Evolutionary conservation across 306 rosid genomes (phyloP), one percentile per base, ranked within the genome.

Genomic region (Lupinus albus): DNA sequence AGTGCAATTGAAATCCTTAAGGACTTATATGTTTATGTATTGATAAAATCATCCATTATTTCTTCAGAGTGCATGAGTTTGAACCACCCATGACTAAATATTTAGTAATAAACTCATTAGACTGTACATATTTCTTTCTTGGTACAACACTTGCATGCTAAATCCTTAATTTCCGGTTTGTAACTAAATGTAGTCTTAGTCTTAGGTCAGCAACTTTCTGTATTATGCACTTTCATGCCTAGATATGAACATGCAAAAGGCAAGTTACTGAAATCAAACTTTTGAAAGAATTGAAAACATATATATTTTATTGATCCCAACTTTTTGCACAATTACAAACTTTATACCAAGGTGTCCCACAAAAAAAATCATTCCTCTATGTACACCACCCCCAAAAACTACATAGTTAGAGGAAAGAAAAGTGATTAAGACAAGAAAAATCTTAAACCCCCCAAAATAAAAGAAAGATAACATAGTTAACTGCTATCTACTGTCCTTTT

Each of bases 371-470:
- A 82, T 85, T 62, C 73, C 78, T 72, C 89, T 72, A 54, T 89
- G 91, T 92, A 92, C 95, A 80, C 83, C 89, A 84, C 58, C 88
- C 87, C 84, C 82, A 62, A 60, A 75, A 76, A 79, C 70, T 16
- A 71, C 83, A 66, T 48, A 61, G 78, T 55, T 42, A 56, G 68
- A 74, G 74, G 44, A 64, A 69, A 73, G 72, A 70, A 64, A 67
- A 64, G 61, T 52, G 61, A 59, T n/a, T n/a, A n/a, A 45, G 78
- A 68, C 84, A 70, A 64, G 53, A 52, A 75, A 69, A 70, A 61
- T 73, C 72, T 74, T 66, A 56, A 78, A 71, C 71, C 76, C 80
- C 76, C 73, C 74, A 77, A 75, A 81, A 54, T 47, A 86, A 66
- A 72, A 85, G 83, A 73, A 73, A 76, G 83, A 80, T 46, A 58